Evolutionary conservation across 805 yeast genomes (phyloP), one percentile per base, ranked within the genome.

Genomic region (Hagleromyces aurorensis): DNA sequence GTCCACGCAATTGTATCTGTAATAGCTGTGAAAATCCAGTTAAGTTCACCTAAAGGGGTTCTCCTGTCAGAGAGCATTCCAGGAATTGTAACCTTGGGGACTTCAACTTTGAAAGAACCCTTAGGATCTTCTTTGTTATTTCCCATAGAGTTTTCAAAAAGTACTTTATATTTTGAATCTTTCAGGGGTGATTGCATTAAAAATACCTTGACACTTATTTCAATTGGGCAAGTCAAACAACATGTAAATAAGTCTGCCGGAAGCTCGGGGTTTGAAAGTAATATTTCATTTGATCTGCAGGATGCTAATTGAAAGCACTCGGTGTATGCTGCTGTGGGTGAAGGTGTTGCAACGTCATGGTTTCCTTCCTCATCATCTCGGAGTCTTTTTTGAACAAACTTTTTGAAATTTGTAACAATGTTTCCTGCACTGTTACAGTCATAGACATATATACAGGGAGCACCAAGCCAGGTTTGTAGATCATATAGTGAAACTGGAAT

Each of bases 1-100:
- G 95, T 84, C 96, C 97, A 91, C 2, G 98, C 98, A 30, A 91
- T 89, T 0, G 97, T 89, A 55, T 91, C 98, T 3, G 97, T 89
- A 21, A 91, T 85, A 2, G 98, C 96, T 1, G 96, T 91, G 58
- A 89, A 91, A 19, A 91, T 89, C 96, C 97, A 91, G 54, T 85
- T 86, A 32, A 91, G 67, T 52, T 91, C 98, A 19, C 98, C 98
- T 24, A 91, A 60, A 1, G 97, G 96, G 0, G 97, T 91, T 38
- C 96, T 68, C 50, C 97, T 70, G 51, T 91, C 98, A 3, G 95
- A 82, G 26, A 86, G 62, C 40, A 81, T 78, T 2, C 97, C 97
- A 0, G 97, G 96, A 10, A 89, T 83, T 19, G 72, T 69, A 21
- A 87, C 58, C 38, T 64, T 69, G 3, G 57, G 59, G 25, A 43